phyloP scores from a whole-genome alignment of 805 yeast species.

The Grigorovia jiainica region DNA sequence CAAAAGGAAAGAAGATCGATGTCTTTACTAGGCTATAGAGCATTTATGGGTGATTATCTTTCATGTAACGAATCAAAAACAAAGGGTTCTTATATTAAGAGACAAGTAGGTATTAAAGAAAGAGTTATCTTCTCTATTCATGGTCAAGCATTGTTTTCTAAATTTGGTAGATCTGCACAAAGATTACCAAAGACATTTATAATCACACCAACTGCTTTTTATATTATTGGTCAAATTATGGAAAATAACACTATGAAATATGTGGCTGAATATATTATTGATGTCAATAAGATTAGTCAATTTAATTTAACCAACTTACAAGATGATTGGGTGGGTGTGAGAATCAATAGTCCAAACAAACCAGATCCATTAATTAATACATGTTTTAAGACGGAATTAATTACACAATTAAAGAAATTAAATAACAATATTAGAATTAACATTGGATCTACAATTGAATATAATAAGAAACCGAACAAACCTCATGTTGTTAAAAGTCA shows the following conservation, averaged over 20 bases:
- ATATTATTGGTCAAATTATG: conserved; percentile 64
- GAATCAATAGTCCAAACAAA: conserved; percentile 29
- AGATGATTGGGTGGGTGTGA: conserved; percentile 83
- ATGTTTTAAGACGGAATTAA: conserved; percentile 80
- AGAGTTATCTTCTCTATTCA: conserved; percentile 65
- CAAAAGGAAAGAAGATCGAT: conserved; percentile 84
- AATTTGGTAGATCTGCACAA: conserved; percentile 87
- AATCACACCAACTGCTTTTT: conserved; percentile 52
- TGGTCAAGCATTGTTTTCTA: conserved; percentile 74
- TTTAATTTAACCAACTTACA: conserved; percentile 66
- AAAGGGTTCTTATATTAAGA: conserved; percentile 65
- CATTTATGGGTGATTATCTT: conserved; percentile 90
- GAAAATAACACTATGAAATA: conserved; percentile 53
- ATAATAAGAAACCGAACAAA: conserved; percentile 86
- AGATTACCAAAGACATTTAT: conserved; percentile 66
- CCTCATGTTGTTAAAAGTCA: conserved; percentile 63
- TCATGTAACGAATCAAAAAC: conserved; percentile 72
- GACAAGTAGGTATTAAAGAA: conserved; percentile 61
- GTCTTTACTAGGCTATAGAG: conserved; percentile 78
- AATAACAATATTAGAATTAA: conserved; percentile 50
- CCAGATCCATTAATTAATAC: conserved; percentile 80
- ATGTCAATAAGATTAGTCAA: conserved; percentile 48
- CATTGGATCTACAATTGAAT: conserved; percentile 64
- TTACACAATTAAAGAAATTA: conserved; percentile 59
- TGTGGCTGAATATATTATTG: conserved; percentile 53